These are phyloP conservation scores for Saccharomyces hybrid DNA, from an alignment of 1,139 yeast species.

Conservation along the genomic window DNA sequence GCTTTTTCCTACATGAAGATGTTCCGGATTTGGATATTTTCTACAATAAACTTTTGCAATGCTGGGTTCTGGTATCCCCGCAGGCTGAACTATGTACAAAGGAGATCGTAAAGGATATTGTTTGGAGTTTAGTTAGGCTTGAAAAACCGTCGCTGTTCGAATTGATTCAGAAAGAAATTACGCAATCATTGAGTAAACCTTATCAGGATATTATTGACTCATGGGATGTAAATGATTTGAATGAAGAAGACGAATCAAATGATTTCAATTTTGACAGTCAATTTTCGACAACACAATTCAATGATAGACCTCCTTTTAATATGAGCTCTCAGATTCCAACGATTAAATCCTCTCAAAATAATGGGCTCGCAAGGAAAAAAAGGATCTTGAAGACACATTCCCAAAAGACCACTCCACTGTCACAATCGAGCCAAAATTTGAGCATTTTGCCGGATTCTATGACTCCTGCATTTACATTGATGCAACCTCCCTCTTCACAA, in stretches of 20 bases:
- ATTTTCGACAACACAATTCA: conserved; percentile 6
- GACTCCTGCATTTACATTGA: conserved; percentile 6
- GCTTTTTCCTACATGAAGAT: conserved; percentile 17
- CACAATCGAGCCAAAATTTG: conserved; percentile 1
- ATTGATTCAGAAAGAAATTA: conserved; percentile 4
- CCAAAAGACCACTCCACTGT: neutral
- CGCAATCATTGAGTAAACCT: conserved; percentile 10
- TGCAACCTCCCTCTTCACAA: conserved; percentile 1
- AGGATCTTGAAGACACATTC: neutral
- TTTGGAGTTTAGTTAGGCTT: conserved; percentile 16
- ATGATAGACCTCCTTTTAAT: conserved; percentile 16
- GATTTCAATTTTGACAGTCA: conserved; percentile 1
- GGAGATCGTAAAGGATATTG: conserved; percentile 17
- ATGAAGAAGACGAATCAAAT: conserved; percentile 6
- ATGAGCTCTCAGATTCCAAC: conserved; percentile 6
- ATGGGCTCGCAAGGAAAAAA: neutral
- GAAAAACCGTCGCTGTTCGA: conserved; percentile 11
- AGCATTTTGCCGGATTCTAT: conserved; percentile 3
- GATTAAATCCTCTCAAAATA: conserved; percentile 4
- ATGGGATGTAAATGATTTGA: conserved; percentile 22
- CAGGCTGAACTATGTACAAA: conserved; percentile 16
- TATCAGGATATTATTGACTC: conserved; percentile 17
- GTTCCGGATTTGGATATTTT: conserved; percentile 18
- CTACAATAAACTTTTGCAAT: conserved; percentile 24
- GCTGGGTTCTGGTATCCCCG: conserved; percentile 23